Conservation (phyloP, 164 flowering plant genomes). For the Berberis vulgaris region DNA sequence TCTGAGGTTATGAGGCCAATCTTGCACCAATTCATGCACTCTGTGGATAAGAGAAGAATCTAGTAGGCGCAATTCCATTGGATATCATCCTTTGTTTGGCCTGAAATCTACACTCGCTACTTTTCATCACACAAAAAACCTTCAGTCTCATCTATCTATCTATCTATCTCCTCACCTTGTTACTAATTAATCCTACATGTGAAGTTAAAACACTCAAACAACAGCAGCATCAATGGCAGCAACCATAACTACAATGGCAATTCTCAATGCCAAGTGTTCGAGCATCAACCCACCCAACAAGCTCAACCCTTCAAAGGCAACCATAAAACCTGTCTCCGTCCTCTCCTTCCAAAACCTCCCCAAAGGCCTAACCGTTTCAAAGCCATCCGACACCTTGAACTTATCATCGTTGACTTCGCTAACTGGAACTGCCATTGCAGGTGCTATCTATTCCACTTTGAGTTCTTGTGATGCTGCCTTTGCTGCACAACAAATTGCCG, state of each 20-base stretch:
- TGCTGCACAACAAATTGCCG: conserved; percentile 64
- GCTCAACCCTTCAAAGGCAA: conserved; percentile 25
- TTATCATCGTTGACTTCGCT: conserved; percentile 8
- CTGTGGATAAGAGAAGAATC: conserved; percentile 30
- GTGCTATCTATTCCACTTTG: conserved; percentile 43
- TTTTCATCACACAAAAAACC: background rate
- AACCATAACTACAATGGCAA: conserved; percentile 38
- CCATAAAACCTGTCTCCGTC: conserved; percentile 38
- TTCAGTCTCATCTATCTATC: background rate
- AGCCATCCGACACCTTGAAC: conserved; percentile 12
- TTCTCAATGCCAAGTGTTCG: conserved; percentile 46
- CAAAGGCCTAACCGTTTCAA: conserved; percentile 32
- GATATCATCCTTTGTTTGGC: conserved; percentile 7
- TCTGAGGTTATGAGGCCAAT: conserved; percentile 16
- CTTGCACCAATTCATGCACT: conserved; percentile 8
- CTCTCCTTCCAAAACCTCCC: conserved; percentile 54
- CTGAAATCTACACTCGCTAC: conserved; percentile 3
- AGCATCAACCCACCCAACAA: conserved; percentile 26
- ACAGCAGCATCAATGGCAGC: conserved; percentile 18
- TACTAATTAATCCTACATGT: background rate
- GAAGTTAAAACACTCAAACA: background rate
- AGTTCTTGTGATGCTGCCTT: conserved; percentile 60
- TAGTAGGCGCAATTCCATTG: conserved; percentile 17
- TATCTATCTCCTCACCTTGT: background rate
- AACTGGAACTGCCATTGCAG: conserved; percentile 56